Base-by-base conservation (phyloP, 139 green algal genomes). In the Microglena sp. region DNA sequence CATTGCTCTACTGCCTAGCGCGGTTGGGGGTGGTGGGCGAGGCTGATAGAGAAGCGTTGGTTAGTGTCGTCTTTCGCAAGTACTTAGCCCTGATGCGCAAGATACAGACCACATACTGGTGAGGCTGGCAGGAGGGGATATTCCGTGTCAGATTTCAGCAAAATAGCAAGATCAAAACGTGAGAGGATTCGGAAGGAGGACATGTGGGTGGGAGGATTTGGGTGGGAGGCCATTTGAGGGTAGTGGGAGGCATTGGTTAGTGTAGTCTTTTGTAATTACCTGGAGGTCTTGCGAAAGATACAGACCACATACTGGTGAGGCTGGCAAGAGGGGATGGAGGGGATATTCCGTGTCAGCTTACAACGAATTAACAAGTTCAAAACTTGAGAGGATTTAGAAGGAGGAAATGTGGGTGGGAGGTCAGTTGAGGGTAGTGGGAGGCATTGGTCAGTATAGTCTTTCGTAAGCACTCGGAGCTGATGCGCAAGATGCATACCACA, bases 211-310 rank as follows among this genome's bases (percentile, higher is more conserved):
- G n/a, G n/a, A n/a, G n/a, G n/a, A n/a, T n/a, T n/a, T n/a, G n/a
- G n/a, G n/a, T n/a, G n/a, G n/a, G n/a, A n/a, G n/a, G n/a, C n/a
- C n/a, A n/a, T n/a, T n/a, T n/a, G n/a, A n/a, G n/a, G n/a, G n/a
- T n/a, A n/a, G n/a, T n/a, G 60, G 32, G 33, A 73, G 40, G 69
- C 68, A 2, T 43, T 87, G 53, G 82, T 80, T 4, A 58, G 66
- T n/a, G 54, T 66, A 28, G 77, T 89, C n/a, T 83, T 90, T 55
- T 66, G 77, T n/a, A 72, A 67, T 60, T 83, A 98, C 77, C 81
- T 97, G 7, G 96, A 97, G 87, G 80, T 98, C 7, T 96, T 98
- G 88, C 84, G 92, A 7, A 82, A 79, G 33, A 62, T 97, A 5
- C 90, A 96, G 72, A 95, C 81, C 2, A 93, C 88, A 0, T 97